These are phyloP conservation scores for Apiotrichum domesticum DNA, from an alignment of 1,284 basidiomycete genomes.

Conservation along the genomic window DNA sequence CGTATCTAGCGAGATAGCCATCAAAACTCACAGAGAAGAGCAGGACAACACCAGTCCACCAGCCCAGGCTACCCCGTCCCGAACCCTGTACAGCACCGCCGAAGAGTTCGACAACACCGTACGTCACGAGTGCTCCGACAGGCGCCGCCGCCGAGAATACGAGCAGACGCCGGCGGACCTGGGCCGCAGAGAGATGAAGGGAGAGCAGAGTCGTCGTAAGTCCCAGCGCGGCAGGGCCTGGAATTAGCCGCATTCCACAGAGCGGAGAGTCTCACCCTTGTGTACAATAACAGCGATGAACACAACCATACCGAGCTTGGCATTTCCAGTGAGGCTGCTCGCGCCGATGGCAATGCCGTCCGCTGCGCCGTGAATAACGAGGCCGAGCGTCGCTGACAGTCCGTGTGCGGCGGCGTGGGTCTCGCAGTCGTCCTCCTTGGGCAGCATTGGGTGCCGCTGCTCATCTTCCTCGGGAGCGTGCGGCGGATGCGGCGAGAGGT, in stretches of 20 bases:
- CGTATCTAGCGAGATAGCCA: background rate
- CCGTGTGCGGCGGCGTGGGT: constrained; percentile 25
- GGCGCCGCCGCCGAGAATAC: constrained; percentile 76
- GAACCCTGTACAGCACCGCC: constrained; percentile 30
- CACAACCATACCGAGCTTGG: constrained; percentile 63
- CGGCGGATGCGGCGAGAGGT: constrained; percentile 38
- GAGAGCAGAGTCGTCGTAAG: constrained; percentile 73
- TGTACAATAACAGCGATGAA: constrained; percentile 83
- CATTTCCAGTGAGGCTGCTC: constrained; percentile 40
- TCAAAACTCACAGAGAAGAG: constrained; percentile 42
- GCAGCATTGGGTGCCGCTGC: constrained; percentile 5
- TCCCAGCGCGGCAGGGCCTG: constrained; percentile 79
- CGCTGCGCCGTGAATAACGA: constrained; percentile 77
- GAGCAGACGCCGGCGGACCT: constrained; percentile 68
- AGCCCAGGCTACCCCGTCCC: constrained; percentile 28
- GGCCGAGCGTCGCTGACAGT: constrained; percentile 70
- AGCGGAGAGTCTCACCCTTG: constrained; percentile 57
- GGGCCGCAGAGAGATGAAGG: constrained; percentile 58
- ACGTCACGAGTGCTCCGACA: constrained; percentile 64
- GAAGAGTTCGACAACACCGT: constrained; percentile 57
- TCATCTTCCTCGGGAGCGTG: constrained; percentile 13
- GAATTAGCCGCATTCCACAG: background rate
- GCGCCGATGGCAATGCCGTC: constrained; percentile 88
- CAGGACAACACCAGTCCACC: constrained; percentile 59
- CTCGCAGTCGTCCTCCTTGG: constrained; percentile 9